phyloP scores from a whole-genome alignment of 1,284 basidiomycete species.

The Earliella scabrosa region DNA sequence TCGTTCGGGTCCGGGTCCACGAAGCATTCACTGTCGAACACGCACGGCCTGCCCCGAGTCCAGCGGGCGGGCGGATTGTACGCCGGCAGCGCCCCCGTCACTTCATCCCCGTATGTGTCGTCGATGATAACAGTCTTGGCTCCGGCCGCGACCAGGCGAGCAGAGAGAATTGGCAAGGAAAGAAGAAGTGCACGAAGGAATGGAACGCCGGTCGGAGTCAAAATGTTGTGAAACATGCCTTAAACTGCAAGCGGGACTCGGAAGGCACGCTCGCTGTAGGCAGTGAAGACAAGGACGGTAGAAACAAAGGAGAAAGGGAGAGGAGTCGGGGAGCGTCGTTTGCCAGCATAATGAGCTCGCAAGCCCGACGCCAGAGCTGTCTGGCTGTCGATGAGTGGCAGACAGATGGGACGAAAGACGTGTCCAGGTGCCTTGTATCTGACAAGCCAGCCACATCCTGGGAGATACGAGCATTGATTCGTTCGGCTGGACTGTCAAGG shows the following conservation, averaged over 20 bases:
- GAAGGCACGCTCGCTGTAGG: too few relatives aligned
- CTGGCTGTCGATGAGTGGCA: not conserved
- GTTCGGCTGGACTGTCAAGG: too few relatives aligned
- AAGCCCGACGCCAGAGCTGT: not conserved
- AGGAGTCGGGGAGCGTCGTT: not conserved
- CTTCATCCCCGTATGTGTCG: slow-evolving; percentile 19
- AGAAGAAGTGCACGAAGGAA: slow-evolving; percentile 5
- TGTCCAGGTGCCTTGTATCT: too few relatives aligned
- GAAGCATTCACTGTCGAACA: slow-evolving; percentile 4
- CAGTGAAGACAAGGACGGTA: not conserved
- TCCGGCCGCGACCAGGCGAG: slow-evolving; percentile 4
- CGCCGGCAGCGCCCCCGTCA: slow-evolving; percentile 14
- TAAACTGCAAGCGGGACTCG: not conserved
- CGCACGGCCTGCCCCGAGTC: slow-evolving; percentile 12
- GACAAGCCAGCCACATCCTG: too few relatives aligned
- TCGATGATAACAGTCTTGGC: slow-evolving; percentile 17
- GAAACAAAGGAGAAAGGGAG: not conserved
- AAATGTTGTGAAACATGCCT: not conserved
- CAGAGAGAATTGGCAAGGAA: not conserved
- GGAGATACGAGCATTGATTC: too few relatives aligned
- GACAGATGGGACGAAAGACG: not conserved
- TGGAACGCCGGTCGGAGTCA: not conserved
- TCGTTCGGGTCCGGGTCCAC: slow-evolving; percentile 13
- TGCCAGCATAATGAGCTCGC: not conserved
- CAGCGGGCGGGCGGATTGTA: slow-evolving; percentile 17